phyloP scores from a whole-genome alignment of 257 asterid species.

The Cruciata laevipes region DNA sequence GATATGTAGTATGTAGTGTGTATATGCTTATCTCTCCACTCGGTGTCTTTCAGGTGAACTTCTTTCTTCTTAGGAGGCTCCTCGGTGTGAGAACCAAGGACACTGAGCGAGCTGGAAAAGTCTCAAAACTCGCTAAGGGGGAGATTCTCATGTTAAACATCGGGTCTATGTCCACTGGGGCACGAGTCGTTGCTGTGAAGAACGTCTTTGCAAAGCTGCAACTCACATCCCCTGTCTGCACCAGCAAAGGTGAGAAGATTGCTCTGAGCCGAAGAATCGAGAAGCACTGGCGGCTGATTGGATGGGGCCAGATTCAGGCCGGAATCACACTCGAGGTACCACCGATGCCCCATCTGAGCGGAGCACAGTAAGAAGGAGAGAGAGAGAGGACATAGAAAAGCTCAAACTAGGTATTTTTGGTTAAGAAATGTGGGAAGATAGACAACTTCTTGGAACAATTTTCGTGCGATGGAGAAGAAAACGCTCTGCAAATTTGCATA shows the following conservation, averaged over 20 bases:
- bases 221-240: conserved; percentile 93
- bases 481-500: conserved; percentile 21
- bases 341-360: conserved; percentile 58
- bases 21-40: background rate
- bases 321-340: conserved; percentile 91
- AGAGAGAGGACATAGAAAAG: background rate
- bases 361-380: conserved; percentile 4
- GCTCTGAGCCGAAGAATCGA: conserved; percentile 95
- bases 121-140: conserved; percentile 74
- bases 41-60: conserved; percentile 55
- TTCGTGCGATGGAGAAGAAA: conserved; percentile 56
- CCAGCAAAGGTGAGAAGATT: conserved; percentile 85
- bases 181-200: conserved; percentile 82
- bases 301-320: conserved; percentile 97
- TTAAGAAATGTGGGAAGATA: conserved; percentile 46
- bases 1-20: background rate
- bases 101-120: conserved; percentile 83
- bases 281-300: conserved; percentile 98
- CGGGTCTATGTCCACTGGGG: conserved; percentile 98
- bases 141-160: conserved; percentile 96
- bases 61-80: conserved; percentile 79
- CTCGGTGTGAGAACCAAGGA: conserved; percentile 96
- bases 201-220: conserved; percentile 86
- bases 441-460: conserved; percentile 42
- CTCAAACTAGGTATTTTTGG: conserved; percentile 2